These are phyloP conservation scores for Pseudopithomyces chartarum DNA, from an alignment of 2,329 filamentous ascomycete species.

Conservation along the genomic window DNA sequence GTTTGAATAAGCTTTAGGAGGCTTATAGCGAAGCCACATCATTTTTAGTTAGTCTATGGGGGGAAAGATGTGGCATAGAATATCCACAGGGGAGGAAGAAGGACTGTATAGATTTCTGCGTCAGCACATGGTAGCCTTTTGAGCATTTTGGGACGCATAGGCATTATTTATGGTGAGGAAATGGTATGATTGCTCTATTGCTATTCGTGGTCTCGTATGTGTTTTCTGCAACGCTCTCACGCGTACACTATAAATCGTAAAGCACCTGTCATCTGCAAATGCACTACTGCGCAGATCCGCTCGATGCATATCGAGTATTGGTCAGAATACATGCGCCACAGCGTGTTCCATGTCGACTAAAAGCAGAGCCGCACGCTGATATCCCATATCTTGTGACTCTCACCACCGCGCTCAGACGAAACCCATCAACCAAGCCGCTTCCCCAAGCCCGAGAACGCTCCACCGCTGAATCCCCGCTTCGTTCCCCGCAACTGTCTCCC, in stretches of 20 bases:
- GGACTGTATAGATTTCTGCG: conserved; percentile 1
- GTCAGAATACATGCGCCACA: neutral
- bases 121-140: neutral
- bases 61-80: neutral
- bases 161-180: conserved; percentile 13
- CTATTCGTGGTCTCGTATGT: neutral
- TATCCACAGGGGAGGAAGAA: neutral
- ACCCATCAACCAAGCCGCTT: conserved; percentile 29
- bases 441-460: conserved; percentile 27
- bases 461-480: conserved; percentile 36
- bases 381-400: neutral
- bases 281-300: neutral
- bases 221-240: neutral
- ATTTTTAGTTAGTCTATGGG: neutral
- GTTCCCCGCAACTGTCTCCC: conserved; percentile 32
- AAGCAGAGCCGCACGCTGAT: neutral
- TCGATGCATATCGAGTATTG: neutral
- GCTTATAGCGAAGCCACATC: neutral
- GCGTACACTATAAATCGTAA: neutral
- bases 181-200: conserved; percentile 3
- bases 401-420: neutral
- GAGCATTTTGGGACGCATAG: conserved; percentile 3
- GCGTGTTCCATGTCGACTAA: neutral
- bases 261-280: neutral
- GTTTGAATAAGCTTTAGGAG: neutral